These are phyloP conservation scores for Talinum fruticosum DNA, from an alignment of 148 eudicot species.

Conservation along the genomic window DNA sequence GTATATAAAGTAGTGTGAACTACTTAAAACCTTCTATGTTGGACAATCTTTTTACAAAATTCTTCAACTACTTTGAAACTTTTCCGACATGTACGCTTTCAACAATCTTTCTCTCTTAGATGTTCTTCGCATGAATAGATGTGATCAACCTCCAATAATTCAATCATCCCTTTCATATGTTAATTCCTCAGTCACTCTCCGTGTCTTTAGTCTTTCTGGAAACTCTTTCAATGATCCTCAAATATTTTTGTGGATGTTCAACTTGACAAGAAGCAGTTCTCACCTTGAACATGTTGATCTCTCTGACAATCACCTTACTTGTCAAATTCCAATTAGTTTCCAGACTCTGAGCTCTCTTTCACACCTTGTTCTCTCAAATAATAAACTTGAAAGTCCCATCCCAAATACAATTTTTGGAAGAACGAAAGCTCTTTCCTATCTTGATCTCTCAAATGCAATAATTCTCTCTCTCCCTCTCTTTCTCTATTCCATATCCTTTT, in stretches of 20 bases:
- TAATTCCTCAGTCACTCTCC: slow-evolving; percentile 19
- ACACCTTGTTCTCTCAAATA: slow-evolving; percentile 15
- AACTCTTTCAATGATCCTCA: slow-evolving; percentile 18
- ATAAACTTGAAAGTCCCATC: slow-evolving; percentile 2
- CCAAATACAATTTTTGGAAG: not conserved
- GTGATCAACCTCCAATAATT: not conserved
- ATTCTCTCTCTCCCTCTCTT: too few relatives aligned
- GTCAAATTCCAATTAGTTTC: slow-evolving; percentile 18
- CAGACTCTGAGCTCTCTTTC: slow-evolving; percentile 10
- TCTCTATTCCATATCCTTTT: too few relatives aligned
- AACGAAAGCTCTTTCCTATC: not conserved
- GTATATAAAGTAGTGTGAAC: too few relatives aligned
- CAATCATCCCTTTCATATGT: slow-evolving; percentile 13
- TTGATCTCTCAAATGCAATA: too few relatives aligned
- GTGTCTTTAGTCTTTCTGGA: slow-evolving; percentile 10
- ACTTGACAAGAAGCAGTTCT: slow-evolving; percentile 10
- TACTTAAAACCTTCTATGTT: too few relatives aligned
- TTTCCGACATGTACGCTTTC: not conserved
- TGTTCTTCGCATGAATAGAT: slow-evolving; percentile 14
- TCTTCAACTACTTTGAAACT: not conserved
- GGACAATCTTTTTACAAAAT: too few relatives aligned
- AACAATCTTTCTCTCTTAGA: slow-evolving; percentile 19
- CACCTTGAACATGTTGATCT: slow-evolving; percentile 25
- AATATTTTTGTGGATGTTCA: slow-evolving; percentile 24
- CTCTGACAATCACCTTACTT: not conserved